These are phyloP conservation scores for Tetrastigma voinierianum DNA, from an alignment of 164 flowering plant genomes.

Conservation along the genomic window DNA sequence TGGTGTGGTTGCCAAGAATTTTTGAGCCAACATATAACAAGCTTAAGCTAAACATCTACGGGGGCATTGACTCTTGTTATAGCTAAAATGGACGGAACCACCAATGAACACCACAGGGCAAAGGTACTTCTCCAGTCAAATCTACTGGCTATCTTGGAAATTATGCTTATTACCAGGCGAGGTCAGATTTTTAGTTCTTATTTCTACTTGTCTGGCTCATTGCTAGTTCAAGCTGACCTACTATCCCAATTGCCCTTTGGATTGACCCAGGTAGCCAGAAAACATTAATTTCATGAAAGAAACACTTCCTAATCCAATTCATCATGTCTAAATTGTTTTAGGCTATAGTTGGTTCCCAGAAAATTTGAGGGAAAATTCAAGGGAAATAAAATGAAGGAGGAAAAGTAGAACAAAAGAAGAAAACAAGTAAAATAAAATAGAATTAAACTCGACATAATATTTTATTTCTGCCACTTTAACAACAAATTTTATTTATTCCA, in stretches of 20 bases:
- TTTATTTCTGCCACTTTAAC: too few relatives aligned
- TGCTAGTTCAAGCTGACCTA: not conserved
- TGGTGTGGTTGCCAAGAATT: conserved; percentile 97
- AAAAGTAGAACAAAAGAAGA: too few relatives aligned
- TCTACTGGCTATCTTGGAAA: not conserved
- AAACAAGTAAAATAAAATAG: too few relatives aligned
- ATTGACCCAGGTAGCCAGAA: not conserved
- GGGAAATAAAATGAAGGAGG: too few relatives aligned
- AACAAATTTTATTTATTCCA: too few relatives aligned
- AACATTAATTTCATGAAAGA: too few relatives aligned
- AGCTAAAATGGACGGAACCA: conserved; percentile 98
- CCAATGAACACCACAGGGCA: conserved; percentile 89
- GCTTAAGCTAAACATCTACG: conserved; percentile 86
- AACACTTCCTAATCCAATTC: too few relatives aligned
- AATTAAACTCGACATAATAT: too few relatives aligned
- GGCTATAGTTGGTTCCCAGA: too few relatives aligned
- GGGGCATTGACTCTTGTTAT: conserved; percentile 76
- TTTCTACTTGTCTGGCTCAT: not conserved
- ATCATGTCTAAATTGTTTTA: too few relatives aligned
- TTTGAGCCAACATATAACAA: conserved; percentile 90
- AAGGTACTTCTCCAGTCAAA: conserved; percentile 48
- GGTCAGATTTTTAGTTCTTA: not conserved
- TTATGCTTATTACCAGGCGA: too few relatives aligned
- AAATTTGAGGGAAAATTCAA: too few relatives aligned
- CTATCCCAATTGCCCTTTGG: not conserved